Evolutionary conservation across 2,329 filamentous ascomycete genomes (phyloP).

Genomic region (Aspergillus intermedius): DNA sequence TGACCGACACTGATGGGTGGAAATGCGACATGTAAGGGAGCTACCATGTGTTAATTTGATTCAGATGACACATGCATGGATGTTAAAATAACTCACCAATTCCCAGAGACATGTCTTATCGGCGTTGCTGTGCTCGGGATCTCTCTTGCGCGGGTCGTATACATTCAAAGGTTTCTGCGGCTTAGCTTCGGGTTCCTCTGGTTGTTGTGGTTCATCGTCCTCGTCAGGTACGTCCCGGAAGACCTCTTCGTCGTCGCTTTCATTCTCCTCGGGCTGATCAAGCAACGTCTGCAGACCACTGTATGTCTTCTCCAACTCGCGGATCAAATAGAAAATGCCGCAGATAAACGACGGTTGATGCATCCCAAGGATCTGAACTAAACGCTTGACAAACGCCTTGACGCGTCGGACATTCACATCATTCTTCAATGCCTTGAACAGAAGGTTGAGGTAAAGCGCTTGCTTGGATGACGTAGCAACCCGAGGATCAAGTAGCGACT

Average conservation of each 20-base stretch:
- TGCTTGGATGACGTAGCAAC: slow-evolving; percentile 89
- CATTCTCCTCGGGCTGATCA: slow-evolving; percentile 70
- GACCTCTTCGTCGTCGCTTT: slow-evolving; percentile 62
- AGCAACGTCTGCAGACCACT: slow-evolving; percentile 72
- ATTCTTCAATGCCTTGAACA: slow-evolving; percentile 80
- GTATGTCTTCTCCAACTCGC: slow-evolving; percentile 72
- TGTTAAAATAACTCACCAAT: slow-evolving; percentile 49
- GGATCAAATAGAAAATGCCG: slow-evolving; percentile 82
- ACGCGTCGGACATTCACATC: slow-evolving; percentile 87
- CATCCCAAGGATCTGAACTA: slow-evolving; percentile 78
- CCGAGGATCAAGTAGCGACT: slow-evolving; percentile 85
- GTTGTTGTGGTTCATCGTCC: slow-evolving; percentile 35
- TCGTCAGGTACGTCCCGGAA: slow-evolving; percentile 61
- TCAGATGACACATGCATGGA: neutral
- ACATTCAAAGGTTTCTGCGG: slow-evolving; percentile 26
- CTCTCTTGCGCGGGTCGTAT: slow-evolving; percentile 86
- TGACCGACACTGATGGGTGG: slow-evolving; percentile 86
- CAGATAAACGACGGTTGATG: slow-evolving; percentile 92
- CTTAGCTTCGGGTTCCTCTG: slow-evolving; percentile 18
- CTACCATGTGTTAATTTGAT: slow-evolving; percentile 20
- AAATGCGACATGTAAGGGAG: slow-evolving; percentile 72
- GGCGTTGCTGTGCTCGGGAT: slow-evolving; percentile 90
- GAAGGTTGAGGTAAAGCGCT: slow-evolving; percentile 84
- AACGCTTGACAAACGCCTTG: slow-evolving; percentile 90
- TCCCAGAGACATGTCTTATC: slow-evolving; percentile 93